Percentiles rank a stretch among this genome's conserved stretches.
phyloP scores from a whole-genome alignment of 2,329 filamentous ascomycete species.

The Cercospora zeina region DNA sequence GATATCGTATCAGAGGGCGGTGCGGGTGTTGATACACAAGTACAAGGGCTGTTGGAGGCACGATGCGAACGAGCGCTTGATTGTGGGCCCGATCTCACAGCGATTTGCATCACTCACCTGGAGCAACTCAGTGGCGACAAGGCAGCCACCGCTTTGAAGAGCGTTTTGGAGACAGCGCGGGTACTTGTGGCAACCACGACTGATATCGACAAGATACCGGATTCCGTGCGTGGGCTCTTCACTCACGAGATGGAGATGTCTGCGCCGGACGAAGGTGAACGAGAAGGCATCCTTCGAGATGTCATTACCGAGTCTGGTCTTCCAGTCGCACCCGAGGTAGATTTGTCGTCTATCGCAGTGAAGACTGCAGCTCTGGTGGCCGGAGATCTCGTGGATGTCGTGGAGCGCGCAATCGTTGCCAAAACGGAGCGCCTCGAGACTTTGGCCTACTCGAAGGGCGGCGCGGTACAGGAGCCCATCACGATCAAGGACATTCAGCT shows the following conservation, averaged over 20 bases:
- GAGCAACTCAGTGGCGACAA: conserved; percentile 89
- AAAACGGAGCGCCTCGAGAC: conserved; percentile 72
- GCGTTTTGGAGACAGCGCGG: conserved; percentile 74
- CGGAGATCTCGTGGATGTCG: conserved; percentile 86
- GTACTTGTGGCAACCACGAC: conserved; percentile 92
- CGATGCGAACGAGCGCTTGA: conserved; percentile 84
- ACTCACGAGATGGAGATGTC: conserved; percentile 93
- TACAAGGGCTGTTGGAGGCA: conserved; percentile 83
- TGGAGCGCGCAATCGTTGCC: conserved; percentile 82
- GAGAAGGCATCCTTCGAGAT: conserved; percentile 80
- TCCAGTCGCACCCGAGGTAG: conserved; percentile 77
- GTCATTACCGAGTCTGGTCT: conserved; percentile 76
- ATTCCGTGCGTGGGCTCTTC: conserved; percentile 85
- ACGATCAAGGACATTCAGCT: conserved; percentile 82
- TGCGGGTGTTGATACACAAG: conserved; percentile 87
- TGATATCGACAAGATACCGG: conserved; percentile 90
- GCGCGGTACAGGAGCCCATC: conserved; percentile 32
- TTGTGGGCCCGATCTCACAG: conserved; percentile 81
- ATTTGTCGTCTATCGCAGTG: conserved; percentile 79
- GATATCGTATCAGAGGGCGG: conserved; percentile 92
- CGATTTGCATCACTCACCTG: conserved; percentile 82
- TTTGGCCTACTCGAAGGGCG: conserved; percentile 57
- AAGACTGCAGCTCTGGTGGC: conserved; percentile 96
- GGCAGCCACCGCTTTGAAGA: conserved; percentile 80
- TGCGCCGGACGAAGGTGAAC: conserved; percentile 87